A percentile compares a stretch with the other conserved stretches of the same genome.
Evolutionary conservation across 2,329 filamentous ascomycete genomes (phyloP).

Genomic region (Daldinia sp.): DNA sequence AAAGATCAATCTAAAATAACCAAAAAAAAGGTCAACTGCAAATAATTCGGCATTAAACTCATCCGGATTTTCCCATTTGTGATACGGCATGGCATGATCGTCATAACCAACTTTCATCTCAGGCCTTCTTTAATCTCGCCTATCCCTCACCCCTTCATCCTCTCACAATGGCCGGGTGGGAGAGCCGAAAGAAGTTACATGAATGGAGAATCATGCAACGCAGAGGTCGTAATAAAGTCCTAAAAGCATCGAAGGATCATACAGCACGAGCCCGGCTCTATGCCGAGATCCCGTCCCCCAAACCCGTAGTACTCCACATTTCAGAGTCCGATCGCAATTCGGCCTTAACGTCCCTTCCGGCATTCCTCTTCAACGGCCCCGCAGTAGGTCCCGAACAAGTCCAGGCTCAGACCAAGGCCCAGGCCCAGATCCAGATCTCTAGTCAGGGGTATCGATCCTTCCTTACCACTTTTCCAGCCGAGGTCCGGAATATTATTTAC

Average conservation of each 20-base stretch:
- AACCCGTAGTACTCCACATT: constrained; percentile 32
- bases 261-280: constrained; percentile 35
- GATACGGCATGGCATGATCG: constrained; percentile 1
- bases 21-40: background rate
- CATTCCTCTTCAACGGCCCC: constrained; percentile 36
- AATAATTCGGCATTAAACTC: background rate
- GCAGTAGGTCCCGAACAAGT: constrained; percentile 14
- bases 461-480: constrained; percentile 49
- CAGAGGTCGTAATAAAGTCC: constrained; percentile 41
- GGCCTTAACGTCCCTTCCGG: constrained; percentile 40
- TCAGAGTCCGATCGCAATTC: constrained; percentile 38
- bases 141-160: background rate
- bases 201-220: constrained; percentile 40
- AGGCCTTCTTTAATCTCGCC: background rate
- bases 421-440: background rate
- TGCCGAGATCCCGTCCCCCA: constrained; percentile 40
- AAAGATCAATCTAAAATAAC: background rate
- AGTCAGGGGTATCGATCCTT: constrained; percentile 41
- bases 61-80: background rate
- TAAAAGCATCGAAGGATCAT: constrained; percentile 42
- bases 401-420: too few species aligned
- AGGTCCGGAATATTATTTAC: constrained; percentile 55
- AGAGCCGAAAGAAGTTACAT: constrained; percentile 24
- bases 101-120: constrained; percentile 5
- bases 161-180: constrained; percentile 25